Conservation (phyloP, 2,329 filamentous ascomycete genomes). For the Canariomyces notabilis region DNA sequence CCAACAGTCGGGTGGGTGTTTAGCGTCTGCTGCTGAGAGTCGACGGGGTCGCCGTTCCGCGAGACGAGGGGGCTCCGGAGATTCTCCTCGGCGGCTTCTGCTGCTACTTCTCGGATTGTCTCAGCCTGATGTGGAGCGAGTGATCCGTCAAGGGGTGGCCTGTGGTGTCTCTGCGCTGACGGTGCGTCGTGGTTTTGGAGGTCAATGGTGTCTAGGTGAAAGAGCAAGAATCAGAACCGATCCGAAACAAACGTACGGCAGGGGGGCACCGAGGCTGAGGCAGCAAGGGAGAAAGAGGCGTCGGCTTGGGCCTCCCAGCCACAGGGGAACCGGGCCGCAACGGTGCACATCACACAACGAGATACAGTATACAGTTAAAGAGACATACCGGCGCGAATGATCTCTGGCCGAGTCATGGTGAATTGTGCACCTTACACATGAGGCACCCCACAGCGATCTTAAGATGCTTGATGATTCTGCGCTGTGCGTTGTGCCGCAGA, state of each 20-base stretch:
- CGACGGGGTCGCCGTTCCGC: conserved; percentile 40
- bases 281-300: conserved; percentile 13
- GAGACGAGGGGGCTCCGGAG: conserved; percentile 58
- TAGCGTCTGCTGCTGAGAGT: conserved; percentile 36
- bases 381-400: conserved; percentile 55
- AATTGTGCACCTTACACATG: conserved; percentile 29
- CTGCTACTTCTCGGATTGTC: conserved; percentile 72
- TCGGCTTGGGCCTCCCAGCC: conserved; percentile 18
- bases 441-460: conserved; percentile 19
- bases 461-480: conserved; percentile 6
- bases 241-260: conserved; percentile 8
- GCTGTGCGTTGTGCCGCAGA: background rate
- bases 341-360: conserved; percentile 19
- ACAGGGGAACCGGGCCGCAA: conserved; percentile 19
- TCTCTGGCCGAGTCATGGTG: conserved; percentile 56
- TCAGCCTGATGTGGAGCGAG: conserved; percentile 80
- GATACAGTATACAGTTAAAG: conserved; percentile 21
- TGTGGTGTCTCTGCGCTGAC: conserved; percentile 76
- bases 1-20: conserved; percentile 36
- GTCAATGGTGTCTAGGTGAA: conserved; percentile 77
- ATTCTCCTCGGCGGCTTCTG: conserved; percentile 71
- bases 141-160: conserved; percentile 41
- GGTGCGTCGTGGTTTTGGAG: conserved; percentile 79
- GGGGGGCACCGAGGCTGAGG: conserved; percentile 11
- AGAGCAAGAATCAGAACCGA: conserved; percentile 28